phyloP scores from a whole-genome alignment of 1,284 basidiomycete species.

The Gastroboletus turbinatus region DNA sequence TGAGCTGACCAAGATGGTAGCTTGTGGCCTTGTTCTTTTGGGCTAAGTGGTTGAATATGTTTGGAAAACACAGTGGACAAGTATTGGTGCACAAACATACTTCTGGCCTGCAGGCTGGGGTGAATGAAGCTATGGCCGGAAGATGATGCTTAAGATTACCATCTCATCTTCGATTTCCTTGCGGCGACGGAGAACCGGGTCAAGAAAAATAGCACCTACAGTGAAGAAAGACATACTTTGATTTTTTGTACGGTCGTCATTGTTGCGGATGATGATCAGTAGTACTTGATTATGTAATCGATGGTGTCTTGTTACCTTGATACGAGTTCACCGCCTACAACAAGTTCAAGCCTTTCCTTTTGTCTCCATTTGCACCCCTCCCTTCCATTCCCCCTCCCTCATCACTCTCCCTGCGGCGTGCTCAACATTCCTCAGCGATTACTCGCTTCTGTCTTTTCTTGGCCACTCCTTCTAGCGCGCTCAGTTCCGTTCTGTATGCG shows the following conservation, averaged over 20 bases:
- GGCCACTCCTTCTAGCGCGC: slow-evolving; percentile 35
- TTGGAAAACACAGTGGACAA: slow-evolving; percentile 6
- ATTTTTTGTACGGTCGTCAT: slow-evolving; percentile 92
- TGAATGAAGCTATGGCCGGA: slow-evolving; percentile 15
- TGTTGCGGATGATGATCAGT: slow-evolving; percentile 30
- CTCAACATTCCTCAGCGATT: background rate
- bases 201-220: slow-evolving; percentile 17
- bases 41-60: slow-evolving; percentile 45
- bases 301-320: slow-evolving; percentile 8
- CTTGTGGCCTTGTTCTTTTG: slow-evolving; percentile 98
- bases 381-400: background rate
- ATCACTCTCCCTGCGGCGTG: slow-evolving; percentile 1
- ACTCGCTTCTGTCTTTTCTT: slow-evolving; percentile 27
- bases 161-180: slow-evolving; percentile 97
- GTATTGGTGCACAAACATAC: slow-evolving; percentile 37
- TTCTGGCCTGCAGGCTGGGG: slow-evolving; percentile 48
- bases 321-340: background rate
- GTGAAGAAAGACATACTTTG: slow-evolving; percentile 52
- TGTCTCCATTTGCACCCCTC: background rate
- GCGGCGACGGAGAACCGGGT: slow-evolving; percentile 4
- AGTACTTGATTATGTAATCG: slow-evolving; percentile 21
- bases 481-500: slow-evolving; percentile 44
- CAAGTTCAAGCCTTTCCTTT: background rate
- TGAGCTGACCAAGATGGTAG: slow-evolving; percentile 95
- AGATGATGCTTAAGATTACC: slow-evolving; percentile 48